A percentile compares a stretch with the other conserved stretches of the same genome.
Evolutionary conservation across 331 rosid genomes (phyloP).

Genomic region (Rhamnella rubrinervis): DNA sequence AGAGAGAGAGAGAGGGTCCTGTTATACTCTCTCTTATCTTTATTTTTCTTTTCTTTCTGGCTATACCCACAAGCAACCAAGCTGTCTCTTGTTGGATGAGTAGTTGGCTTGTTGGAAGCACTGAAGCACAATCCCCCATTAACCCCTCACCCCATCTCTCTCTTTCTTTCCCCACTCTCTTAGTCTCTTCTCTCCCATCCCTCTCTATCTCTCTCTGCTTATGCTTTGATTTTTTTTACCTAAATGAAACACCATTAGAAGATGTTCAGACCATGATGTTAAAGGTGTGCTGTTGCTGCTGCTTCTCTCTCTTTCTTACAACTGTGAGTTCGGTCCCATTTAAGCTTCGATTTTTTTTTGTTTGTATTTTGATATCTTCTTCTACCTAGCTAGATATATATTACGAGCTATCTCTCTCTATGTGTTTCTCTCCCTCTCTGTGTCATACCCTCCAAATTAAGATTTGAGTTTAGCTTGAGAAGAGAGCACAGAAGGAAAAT

Average conservation of each 20-base stretch:
- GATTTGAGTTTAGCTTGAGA: background rate
- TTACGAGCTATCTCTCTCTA: too few relatives aligned
- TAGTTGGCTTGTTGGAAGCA: slow-evolving; percentile 45
- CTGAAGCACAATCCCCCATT: slow-evolving; percentile 34
- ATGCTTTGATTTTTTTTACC: slow-evolving; percentile 1
- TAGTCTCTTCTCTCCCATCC: background rate
- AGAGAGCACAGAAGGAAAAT: background rate
- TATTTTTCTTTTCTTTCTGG: slow-evolving; percentile 31
- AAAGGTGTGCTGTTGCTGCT: slow-evolving; percentile 21
- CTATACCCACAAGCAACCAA: slow-evolving; percentile 66
- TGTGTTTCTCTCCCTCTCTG: too few relatives aligned
- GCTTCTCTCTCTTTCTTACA: background rate
- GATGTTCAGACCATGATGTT: slow-evolving; percentile 16
- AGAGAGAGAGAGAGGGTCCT: too few relatives aligned
- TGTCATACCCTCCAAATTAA: too few relatives aligned
- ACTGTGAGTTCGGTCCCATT: slow-evolving; percentile 29
- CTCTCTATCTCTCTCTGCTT: slow-evolving; percentile 18
- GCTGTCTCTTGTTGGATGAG: slow-evolving; percentile 50
- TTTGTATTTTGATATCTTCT: background rate
- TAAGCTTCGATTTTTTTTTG: background rate
- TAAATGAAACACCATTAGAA: slow-evolving; percentile 22
- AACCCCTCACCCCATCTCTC: slow-evolving; percentile 14
- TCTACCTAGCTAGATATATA: background rate
- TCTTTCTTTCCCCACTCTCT: background rate
- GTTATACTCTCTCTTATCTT: too few relatives aligned